Evolutionary conservation across 2,329 filamentous ascomycete species (phyloP), one percentile per base, ranked within the genome.

Genomic region (Cordyceps cateniannulata): DNA sequence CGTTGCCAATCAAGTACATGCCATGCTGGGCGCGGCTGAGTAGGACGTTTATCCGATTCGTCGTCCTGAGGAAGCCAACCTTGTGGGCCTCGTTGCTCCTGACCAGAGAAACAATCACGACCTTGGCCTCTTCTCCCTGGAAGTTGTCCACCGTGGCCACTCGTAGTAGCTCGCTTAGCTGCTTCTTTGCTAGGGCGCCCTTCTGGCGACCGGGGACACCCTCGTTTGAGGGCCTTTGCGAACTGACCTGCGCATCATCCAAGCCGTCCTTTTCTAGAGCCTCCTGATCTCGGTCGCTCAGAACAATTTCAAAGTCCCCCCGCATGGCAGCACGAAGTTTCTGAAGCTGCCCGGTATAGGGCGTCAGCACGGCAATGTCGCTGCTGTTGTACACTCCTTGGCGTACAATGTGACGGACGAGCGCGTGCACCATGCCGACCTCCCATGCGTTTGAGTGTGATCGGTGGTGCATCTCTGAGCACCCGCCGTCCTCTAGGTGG

Each of bases 61-160:
- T 74, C 0, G 85, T 86, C 27, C 75, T 80, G 1, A 93, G 74
- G 62, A 92, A 93, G 0, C 89, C 89, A 20, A 81, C 80, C 6
- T 79, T 81, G 9, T 72, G 74, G 8, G 80, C 66, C 0, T 70
- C 63, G 65, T 93, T 93, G 72, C 87, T 90, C 45, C 89, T 81
- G 0, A 91, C 87, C 0, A 93, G 75, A 0, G 86, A 89, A 0
- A 92, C 75, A 3, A 93, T 76, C 0, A 93, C 77, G 9, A 93
- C 75, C 56, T 89, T 86, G 1, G 85, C 85, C 66, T 93, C 88
- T 67, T 93, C 88, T 0, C 89, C 89, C 66, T 93, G 88, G 60
- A 90, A 92, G 64, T 91, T 92, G 69, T 90, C 87, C 0, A 91
- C 81, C 0, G 86, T 91, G 0, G 87, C 85, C 0, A 87, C 70